These are phyloP conservation scores for Fusarium redolens DNA, from an alignment of 2,329 filamentous ascomycete species.

Conservation along the genomic window DNA sequence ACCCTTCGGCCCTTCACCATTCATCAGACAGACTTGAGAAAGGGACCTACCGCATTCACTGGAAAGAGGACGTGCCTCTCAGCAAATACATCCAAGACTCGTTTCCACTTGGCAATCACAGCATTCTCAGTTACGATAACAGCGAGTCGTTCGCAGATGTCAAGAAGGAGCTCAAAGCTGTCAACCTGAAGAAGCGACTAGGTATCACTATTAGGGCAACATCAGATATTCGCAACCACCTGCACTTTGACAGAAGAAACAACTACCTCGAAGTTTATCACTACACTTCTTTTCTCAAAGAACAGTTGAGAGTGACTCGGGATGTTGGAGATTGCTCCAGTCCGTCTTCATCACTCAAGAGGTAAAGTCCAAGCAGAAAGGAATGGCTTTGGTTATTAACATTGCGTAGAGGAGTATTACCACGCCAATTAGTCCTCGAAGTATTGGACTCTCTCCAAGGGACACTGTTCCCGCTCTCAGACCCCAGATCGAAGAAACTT, in stretches of 20 bases:
- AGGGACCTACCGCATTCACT: neutral
- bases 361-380: rapidly evolving
- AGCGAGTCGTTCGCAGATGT: neutral
- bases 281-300: neutral
- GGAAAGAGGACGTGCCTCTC: neutral
- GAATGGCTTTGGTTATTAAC: neutral
- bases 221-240: neutral
- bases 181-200: neutral
- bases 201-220: neutral
- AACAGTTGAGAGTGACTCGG: neutral
- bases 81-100: constrained; percentile 1
- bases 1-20: neutral
- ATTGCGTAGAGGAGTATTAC: neutral
- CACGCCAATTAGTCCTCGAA: neutral
- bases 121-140: neutral
- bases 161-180: neutral
- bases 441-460: neutral
- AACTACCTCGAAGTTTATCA: neutral
- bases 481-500: neutral
- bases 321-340: neutral
- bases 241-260: neutral
- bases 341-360: neutral
- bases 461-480: neutral
- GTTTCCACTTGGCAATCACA: neutral
- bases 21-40: neutral